These are phyloP conservation scores for Apiospora malaysiana DNA, from an alignment of 2,329 filamentous ascomycete genomes.

Conservation along the genomic window DNA sequence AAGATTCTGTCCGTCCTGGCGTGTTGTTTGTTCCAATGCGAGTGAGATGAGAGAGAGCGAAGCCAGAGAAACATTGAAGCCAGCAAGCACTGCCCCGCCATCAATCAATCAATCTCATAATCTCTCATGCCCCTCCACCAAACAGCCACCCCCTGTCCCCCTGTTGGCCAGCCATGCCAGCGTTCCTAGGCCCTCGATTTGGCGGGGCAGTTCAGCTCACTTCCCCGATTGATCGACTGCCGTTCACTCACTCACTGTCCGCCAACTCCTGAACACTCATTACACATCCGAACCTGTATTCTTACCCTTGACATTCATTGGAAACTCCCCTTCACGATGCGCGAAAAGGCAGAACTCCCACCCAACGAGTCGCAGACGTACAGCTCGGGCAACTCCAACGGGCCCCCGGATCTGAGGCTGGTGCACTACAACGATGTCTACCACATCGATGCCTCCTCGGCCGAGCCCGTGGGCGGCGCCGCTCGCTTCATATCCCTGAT, in stretches of 20 bases:
- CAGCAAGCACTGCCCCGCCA: not conserved
- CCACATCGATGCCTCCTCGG: conserved; percentile 77
- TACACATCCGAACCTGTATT: conserved; percentile 1
- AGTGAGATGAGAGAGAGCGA: not conserved
- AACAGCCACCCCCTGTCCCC: not conserved
- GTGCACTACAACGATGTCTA: conserved; percentile 96
- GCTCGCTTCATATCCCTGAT: conserved; percentile 80
- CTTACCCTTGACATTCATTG: not conserved
- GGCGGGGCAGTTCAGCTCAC: conserved; percentile 11
- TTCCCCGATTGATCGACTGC: conserved; percentile 2
- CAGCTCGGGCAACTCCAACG: conserved; percentile 37
- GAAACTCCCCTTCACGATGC: conserved; percentile 29
- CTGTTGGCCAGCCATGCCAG: not conserved
- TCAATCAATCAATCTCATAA: not conserved
- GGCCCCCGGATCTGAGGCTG: conserved; percentile 75
- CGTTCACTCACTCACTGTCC: not conserved
- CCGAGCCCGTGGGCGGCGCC: conserved; percentile 83
- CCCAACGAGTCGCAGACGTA: conserved; percentile 40
- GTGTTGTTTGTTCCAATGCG: not conserved
- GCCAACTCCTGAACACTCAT: not conserved
- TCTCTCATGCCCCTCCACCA: not conserved
- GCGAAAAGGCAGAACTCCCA: conserved; percentile 36
- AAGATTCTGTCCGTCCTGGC: not conserved
- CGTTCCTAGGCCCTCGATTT: not conserved
- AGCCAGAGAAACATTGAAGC: too few relatives aligned